These are phyloP conservation scores for Amanita exitialis DNA, from an alignment of 768 basidiomycete genomes.

Conservation along the genomic window DNA sequence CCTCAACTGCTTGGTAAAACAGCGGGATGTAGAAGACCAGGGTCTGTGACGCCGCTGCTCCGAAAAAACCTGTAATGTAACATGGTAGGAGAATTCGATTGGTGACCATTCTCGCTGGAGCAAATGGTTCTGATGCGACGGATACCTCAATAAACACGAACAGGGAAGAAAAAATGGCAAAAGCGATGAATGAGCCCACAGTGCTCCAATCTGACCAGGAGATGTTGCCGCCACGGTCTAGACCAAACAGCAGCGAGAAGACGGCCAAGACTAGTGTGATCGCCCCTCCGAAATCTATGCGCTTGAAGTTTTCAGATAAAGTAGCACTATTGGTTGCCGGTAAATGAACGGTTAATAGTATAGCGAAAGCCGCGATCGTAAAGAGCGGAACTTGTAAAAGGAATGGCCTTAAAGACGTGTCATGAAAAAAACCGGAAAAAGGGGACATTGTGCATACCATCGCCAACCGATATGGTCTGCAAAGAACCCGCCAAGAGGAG, in stretches of 20 bases:
- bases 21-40: conserved; percentile 45
- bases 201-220: conserved; percentile 35
- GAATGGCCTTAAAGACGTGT: conserved; percentile 33
- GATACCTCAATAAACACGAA: conserved; percentile 39
- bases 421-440: background rate
- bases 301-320: conserved; percentile 34
- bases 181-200: conserved; percentile 23
- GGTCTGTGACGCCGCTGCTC: conserved; percentile 31
- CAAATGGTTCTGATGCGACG: conserved; percentile 47
- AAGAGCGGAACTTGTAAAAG: conserved; percentile 50
- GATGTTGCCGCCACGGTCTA: conserved; percentile 44
- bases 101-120: conserved; percentile 42
- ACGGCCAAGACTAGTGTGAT: conserved; percentile 41
- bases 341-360: conserved; percentile 41
- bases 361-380: conserved; percentile 40
- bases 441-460: conserved; percentile 27
- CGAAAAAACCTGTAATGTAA: conserved; percentile 52
- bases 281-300: conserved; percentile 57
- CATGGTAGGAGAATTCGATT: conserved; percentile 38
- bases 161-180: conserved; percentile 20
- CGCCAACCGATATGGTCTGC: conserved; percentile 61
- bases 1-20: conserved; percentile 48
- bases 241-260: conserved; percentile 44
- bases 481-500: conserved; percentile 54
- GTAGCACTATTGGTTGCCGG: conserved; percentile 25